Percentiles rank a stretch among this genome's conserved stretches.
Evolutionary conservation across 306 rosid genomes (phyloP).

Genomic region (Cucurbita ficifolia): DNA sequence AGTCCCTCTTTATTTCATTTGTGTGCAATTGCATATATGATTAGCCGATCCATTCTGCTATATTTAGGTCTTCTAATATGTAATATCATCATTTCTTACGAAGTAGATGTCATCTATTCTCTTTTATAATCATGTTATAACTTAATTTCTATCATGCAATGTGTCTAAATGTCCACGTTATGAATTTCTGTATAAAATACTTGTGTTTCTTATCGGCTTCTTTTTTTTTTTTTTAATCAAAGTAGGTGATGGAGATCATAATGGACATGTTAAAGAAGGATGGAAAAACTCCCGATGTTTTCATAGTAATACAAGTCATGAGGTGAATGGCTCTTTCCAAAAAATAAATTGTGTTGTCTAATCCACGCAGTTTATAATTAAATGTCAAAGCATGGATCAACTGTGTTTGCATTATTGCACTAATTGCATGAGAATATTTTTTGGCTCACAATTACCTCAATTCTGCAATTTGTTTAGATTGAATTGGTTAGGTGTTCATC

Average conservation of each 20-base stretch:
- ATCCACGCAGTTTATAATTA: not conserved
- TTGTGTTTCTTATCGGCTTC: not conserved
- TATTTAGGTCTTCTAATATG: not conserved
- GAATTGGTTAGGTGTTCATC: not conserved
- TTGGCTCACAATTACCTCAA: not conserved
- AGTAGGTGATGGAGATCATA: conserved; percentile 62
- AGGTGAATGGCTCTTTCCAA: conserved; percentile 33
- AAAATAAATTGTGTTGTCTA: not conserved
- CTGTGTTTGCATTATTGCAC: not conserved
- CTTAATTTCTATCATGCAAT: not conserved
- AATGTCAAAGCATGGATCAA: not conserved
- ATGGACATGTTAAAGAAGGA: conserved; percentile 58
- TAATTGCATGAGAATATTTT: not conserved
- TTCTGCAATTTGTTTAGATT: not conserved
- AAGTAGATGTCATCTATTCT: not conserved
- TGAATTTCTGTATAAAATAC: not conserved
- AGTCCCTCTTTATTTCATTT: not conserved
- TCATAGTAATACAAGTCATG: conserved; percentile 47
- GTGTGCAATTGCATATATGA: not conserved
- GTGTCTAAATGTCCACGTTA: not conserved
- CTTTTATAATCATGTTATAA: not conserved
- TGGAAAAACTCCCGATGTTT: conserved; percentile 52
- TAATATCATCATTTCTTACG: not conserved
- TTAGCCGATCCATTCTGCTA: not conserved
- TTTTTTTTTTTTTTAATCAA: not conserved